Base-by-base conservation (phyloP, 345 rosid genomes). In the Barbarea vulgaris region DNA sequence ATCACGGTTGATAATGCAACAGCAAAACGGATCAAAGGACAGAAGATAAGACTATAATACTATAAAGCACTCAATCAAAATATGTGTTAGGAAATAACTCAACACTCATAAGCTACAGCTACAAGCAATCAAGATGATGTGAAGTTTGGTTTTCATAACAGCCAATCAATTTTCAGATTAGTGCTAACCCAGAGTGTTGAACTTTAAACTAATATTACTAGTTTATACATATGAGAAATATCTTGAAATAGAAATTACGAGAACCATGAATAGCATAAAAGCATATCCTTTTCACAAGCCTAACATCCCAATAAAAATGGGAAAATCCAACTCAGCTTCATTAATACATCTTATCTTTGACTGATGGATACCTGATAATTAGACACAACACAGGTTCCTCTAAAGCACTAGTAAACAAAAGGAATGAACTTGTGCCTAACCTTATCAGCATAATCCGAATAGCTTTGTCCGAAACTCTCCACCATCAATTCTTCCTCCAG, bases 401-500 rank as follows among this genome's bases (percentile, higher is more conserved):
- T 47, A 71, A 33, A 61, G 12, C 52, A 62, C 85, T 87, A 93
- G 76, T 83, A 88, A 69, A 93, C 75, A 48, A 87, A 86, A 70
- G 98, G 98, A 78, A 91, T 85, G 83, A 93, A 85, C 83, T 85
- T 87, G 84, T 82, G 71, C 79, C 80, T 86, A 79, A 93, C 97
- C 83, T 81, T 91, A 76, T 77, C 76, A 59, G 84, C 89, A 80
- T 89, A 93, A 80, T 84, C 85, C 67, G 53, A 65, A 70, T 89
- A 91, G 39, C 79, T 74, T 77, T 91, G 86, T 14, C 94, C 91
- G 28, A 91, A 93, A 71, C 75, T 86, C 82, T 88, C 94, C 47
- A 86, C 81, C 97, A 91, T 86, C 76, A 88, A 51, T 25, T 55
- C 84, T 85, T 93, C 94, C 84, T 91, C 96, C 68, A 85, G 42